Percentiles rank a stretch among this genome's conserved stretches.
Evolutionary conservation across 441 rosid species (phyloP).

Genomic region (Geranium incanum): DNA sequence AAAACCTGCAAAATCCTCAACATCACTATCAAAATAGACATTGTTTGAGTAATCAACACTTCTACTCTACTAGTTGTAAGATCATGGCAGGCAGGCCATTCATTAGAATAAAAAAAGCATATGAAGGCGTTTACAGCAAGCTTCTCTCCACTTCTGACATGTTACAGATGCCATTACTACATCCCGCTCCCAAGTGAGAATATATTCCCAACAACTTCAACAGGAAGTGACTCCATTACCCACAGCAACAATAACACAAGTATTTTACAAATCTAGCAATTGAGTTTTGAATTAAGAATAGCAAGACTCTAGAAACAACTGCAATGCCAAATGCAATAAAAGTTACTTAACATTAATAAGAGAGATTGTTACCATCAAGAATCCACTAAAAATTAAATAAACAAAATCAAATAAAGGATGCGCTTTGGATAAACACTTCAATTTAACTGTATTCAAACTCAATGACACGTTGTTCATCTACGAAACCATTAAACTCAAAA

Average conservation of each 20-base stretch:
- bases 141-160: slow-evolving; percentile 64
- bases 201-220: slow-evolving; percentile 61
- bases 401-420: background rate
- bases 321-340: slow-evolving; percentile 7
- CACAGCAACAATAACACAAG: slow-evolving; percentile 4
- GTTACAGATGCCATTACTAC: slow-evolving; percentile 60
- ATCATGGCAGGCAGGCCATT: slow-evolving; percentile 37
- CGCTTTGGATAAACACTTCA: background rate
- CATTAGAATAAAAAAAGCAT: slow-evolving; percentile 51
- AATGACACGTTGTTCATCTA: background rate
- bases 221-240: slow-evolving; percentile 40
- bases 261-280: slow-evolving; percentile 8
- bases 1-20: no score
- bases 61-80: no score
- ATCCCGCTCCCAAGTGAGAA: slow-evolving; percentile 44
- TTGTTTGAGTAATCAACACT: no score
- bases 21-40: no score
- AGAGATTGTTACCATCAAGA: background rate
- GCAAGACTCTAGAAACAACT: background rate
- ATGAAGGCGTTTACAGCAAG: slow-evolving; percentile 48
- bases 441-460: background rate
- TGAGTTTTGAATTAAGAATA: background rate
- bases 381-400: background rate
- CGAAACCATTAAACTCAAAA: slow-evolving; percentile 14
- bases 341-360: background rate